Evolutionary conservation across 1,284 basidiomycete genomes (phyloP), one percentile per base, ranked within the genome.

Genomic region (Sanghuangporus baumii): DNA sequence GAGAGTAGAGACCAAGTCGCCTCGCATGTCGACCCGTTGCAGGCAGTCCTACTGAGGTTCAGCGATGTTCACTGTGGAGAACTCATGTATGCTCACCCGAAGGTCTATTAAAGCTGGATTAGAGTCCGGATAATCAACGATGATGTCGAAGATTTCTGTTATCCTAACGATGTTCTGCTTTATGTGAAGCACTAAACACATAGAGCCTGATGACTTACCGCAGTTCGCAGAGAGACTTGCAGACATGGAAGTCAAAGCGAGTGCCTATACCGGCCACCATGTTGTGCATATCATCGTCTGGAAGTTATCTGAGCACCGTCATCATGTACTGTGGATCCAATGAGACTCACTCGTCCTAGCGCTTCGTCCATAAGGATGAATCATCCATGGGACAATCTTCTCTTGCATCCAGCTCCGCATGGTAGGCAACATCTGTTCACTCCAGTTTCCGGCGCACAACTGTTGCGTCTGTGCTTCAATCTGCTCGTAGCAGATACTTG

Each of bases 131-230:
- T 87, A 97, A 69, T 95, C 91, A 55, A 96, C 87, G 63, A 99
- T 96, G 62, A 99, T 96, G 67, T 97, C 94, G 70, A 97, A 98
- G 18, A 99, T 88, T 74, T 98, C 94, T 57, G 80, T 80, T 0
- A 89, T 93, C 48, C 94, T 95, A 37, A 31, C 55, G 26, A 34
- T 6, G 8, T 46, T 46, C 20, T 14, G 46, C 16, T 55, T 6
- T 31, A 38, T n/a, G 51, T 16, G 56, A 23, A 8, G 47, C 6
- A 54, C 14, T 16, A 37, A 31, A 26, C 9, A 0, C 26, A 34
- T 23, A 47, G 16, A 16, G 31, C 1, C 47, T 20, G 60, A 43
- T 43, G n/a, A 38, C 52, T 76, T 66, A 93, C 93, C 94, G 79
- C 54, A 96, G 76, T 70, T 94, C 89, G 69, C 90, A 93, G 43